Conservation (phyloP, 257 asterid species). For the Solanum corneliomulleri region DNA sequence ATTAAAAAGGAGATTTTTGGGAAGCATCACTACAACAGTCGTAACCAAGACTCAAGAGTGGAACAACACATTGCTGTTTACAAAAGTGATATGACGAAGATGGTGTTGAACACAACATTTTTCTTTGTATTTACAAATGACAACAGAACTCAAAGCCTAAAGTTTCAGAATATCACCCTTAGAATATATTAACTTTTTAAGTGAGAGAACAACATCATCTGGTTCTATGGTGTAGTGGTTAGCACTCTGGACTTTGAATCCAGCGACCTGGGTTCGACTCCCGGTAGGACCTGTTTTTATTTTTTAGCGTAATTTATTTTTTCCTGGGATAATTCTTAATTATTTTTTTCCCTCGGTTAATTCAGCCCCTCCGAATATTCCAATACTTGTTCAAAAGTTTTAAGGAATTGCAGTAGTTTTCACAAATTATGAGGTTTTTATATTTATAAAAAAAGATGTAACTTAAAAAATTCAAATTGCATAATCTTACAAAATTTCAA, state of each 20-base stretch:
- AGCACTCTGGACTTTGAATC: conserved; percentile 99
- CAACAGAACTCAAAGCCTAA: not conserved
- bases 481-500: not conserved
- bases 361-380: not conserved
- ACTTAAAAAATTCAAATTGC: not conserved
- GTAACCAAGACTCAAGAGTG: not conserved
- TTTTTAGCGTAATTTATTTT: not conserved
- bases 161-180: not conserved
- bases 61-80: not conserved
- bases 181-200: not conserved
- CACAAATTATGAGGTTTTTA: not conserved
- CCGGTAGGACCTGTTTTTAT: conserved; percentile 57
- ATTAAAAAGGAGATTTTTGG: no score
- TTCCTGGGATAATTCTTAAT: not conserved
- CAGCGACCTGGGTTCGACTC: conserved; percentile 99
- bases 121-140: not conserved
- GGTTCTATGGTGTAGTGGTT: conserved; percentile 82
- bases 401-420: not conserved
- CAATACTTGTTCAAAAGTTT: not conserved
- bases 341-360: not conserved
- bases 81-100: not conserved
- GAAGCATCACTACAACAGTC: not conserved
- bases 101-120: not conserved
- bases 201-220: rapidly evolving
- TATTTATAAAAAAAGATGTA: not conserved